phyloP scores from a whole-genome alignment of 345 rosid species.

The Syzygium jambos region DNA sequence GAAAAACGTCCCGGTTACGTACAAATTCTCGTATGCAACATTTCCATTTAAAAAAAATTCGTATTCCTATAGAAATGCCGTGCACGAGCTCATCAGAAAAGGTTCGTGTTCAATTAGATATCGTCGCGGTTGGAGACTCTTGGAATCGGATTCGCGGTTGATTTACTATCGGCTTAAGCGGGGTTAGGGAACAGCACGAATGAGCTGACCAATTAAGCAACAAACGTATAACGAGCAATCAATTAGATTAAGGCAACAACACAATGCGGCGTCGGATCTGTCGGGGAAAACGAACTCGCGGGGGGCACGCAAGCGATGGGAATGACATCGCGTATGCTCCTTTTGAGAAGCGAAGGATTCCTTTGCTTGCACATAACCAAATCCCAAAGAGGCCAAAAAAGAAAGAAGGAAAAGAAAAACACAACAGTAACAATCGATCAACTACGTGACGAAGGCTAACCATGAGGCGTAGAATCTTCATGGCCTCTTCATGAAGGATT shows the following conservation, averaged over 20 bases:
- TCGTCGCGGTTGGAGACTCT: not conserved
- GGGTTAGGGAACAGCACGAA: not conserved
- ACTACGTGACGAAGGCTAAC: not conserved
- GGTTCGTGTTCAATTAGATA: not conserved
- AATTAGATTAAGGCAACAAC: not conserved
- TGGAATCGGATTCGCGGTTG: not conserved
- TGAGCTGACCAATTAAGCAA: not conserved
- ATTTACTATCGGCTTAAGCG: not conserved
- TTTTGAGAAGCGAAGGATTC: not conserved
- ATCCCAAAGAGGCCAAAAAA: not conserved
- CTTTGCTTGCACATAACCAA: not conserved
- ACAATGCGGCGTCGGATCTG: not conserved
- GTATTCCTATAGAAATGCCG: not conserved
- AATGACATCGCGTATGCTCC: not conserved
- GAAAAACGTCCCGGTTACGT: not conserved
- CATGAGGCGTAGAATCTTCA: not conserved
- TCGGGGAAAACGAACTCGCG: not conserved
- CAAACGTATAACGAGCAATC: not conserved
- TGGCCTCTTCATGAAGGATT: not conserved
- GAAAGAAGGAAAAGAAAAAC: too few species aligned
- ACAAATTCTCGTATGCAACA: not conserved
- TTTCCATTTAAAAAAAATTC: not conserved
- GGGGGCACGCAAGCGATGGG: not conserved
- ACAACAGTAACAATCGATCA: not conserved
- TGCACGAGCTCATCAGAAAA: too few species aligned